These are phyloP conservation scores for Batrachochytrium dendrobatidis DNA, from an alignment of 371 early-diverging fungal genomes.

Conservation along the genomic window DNA sequence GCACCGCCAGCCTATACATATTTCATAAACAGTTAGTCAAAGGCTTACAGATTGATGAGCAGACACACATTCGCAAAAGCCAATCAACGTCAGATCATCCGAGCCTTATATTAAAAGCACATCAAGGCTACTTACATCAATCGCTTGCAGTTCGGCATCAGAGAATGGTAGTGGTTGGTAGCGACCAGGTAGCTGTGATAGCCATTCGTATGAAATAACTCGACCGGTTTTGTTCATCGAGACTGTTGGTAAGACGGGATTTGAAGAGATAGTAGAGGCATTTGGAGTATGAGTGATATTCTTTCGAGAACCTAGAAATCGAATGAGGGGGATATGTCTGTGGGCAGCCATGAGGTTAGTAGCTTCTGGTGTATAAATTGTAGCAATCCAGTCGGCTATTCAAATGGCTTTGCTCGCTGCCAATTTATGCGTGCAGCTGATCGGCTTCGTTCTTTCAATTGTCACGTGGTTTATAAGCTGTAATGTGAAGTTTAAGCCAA, in stretches of 20 bases:
- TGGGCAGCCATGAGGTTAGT: constrained; percentile 38
- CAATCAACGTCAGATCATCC: background rate
- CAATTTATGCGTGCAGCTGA: no score
- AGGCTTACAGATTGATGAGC: no score
- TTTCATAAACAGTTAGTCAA: no score
- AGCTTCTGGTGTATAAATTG: no score
- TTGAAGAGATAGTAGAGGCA: background rate
- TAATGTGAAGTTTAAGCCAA: no score
- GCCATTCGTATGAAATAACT: background rate
- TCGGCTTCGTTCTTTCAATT: no score
- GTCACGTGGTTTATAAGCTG: no score
- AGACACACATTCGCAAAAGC: background rate
- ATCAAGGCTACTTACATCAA: background rate
- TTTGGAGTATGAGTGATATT: background rate
- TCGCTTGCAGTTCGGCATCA: background rate
- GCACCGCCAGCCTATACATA: no score
- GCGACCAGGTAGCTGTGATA: background rate
- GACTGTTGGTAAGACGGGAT: background rate
- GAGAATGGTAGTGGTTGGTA: background rate
- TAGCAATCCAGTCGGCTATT: no score
- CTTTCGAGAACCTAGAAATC: constrained; percentile 1
- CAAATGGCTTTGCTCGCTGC: no score
- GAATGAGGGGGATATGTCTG: constrained; percentile 2
- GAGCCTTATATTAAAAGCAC: background rate
- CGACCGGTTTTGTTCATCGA: background rate